A percentile compares a stretch with the other conserved stretches of the same genome.
phyloP scores from a whole-genome alignment of 352 stramenopile species.

The Globisporangium barbulae region DNA sequence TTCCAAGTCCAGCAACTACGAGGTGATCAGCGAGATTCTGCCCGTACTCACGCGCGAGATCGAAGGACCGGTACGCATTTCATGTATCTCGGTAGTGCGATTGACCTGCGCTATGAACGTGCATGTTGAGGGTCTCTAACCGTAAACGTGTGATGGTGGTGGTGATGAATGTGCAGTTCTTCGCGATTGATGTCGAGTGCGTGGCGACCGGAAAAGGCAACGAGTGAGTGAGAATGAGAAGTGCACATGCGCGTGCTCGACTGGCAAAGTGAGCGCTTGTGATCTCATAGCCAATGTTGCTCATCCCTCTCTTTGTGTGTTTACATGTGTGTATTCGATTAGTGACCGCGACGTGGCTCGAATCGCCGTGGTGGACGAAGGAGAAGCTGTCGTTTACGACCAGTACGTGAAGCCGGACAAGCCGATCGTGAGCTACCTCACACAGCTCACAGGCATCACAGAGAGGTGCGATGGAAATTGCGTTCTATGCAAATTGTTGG shows the following conservation, averaged over 20 bases:
- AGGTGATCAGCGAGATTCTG: slow-evolving; percentile 74
- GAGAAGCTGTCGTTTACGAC: slow-evolving; percentile 85
- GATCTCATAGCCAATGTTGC: background rate
- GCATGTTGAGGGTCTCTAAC: background rate
- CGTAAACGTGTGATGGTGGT: slow-evolving; percentile 8
- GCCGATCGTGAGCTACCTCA: slow-evolving; percentile 89
- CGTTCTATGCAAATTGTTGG: background rate
- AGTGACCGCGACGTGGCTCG: slow-evolving; percentile 88
- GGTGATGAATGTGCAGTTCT: slow-evolving; percentile 50
- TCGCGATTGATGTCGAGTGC: slow-evolving; percentile 93
- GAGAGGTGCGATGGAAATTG: slow-evolving; percentile 37
- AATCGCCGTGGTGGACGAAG: slow-evolving; percentile 87
- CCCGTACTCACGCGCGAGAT: slow-evolving; percentile 75
- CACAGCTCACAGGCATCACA: slow-evolving; percentile 86
- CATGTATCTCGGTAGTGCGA: background rate
- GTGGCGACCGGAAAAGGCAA: slow-evolving; percentile 84
- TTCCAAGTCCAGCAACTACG: slow-evolving; percentile 56
- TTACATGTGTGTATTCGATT: background rate
- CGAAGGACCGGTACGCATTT: slow-evolving; percentile 53
- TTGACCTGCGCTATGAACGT: background rate
- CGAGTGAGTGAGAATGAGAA: slow-evolving; percentile 39
- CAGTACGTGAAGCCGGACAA: slow-evolving; percentile 86
- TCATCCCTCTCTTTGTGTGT: background rate
- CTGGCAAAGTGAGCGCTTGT: background rate
- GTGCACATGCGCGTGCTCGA: background rate